phyloP scores from a whole-genome alignment of 1,284 basidiomycete genomes.

The Ustilago esculenta region DNA sequence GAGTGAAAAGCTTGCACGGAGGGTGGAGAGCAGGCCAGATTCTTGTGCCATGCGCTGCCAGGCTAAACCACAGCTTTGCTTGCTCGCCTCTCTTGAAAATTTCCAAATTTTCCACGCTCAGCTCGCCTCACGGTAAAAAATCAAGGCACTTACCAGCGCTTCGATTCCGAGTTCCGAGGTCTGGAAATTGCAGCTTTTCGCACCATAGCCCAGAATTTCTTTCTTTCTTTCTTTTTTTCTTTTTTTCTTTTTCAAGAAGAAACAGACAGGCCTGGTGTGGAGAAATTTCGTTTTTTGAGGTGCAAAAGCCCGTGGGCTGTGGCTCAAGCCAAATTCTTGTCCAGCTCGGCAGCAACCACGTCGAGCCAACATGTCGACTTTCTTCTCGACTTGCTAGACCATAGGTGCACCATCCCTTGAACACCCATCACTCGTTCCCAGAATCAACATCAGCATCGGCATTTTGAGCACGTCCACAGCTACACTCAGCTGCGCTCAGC shows the following conservation, averaged over 20 bases:
- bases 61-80: not conserved
- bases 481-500: too few species aligned
- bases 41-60: too few species aligned
- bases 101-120: conserved; percentile 33
- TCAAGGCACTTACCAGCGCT: conserved; percentile 6
- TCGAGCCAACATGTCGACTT: not conserved
- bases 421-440: too few species aligned
- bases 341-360: not conserved
- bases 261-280: conserved; percentile 17
- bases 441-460: too few species aligned
- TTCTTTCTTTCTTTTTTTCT: conserved; percentile 11
- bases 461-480: too few species aligned
- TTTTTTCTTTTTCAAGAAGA: conserved; percentile 1
- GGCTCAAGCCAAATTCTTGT: not conserved
- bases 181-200: too few species aligned
- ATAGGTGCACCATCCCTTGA: not conserved
- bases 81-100: conserved; percentile 23
- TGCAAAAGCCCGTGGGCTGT: not conserved
- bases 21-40: not conserved
- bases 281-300: conserved; percentile 7
- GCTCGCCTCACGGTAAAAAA: conserved; percentile 5
- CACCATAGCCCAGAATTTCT: not conserved
- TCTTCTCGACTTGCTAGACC: not conserved
- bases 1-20: not conserved
- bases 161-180: too few species aligned